Evolutionary conservation across 228 moss, liverwort and hornwort genomes (phyloP), one percentile per base, ranked within the genome.

Genomic region (Sphagnum fallax): DNA sequence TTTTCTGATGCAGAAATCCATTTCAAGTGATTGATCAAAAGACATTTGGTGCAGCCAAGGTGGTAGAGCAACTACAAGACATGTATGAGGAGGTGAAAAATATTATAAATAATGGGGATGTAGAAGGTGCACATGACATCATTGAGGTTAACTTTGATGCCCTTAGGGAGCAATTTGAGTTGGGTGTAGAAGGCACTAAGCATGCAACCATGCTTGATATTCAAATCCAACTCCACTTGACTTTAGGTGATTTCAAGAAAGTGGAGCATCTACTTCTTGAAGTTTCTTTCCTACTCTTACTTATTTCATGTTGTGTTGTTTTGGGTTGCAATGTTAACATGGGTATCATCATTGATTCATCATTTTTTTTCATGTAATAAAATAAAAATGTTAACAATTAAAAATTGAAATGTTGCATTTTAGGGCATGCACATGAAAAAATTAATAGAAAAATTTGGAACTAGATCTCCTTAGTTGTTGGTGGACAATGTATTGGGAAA

Each of bases 151-250:
- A 83, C 58, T 89, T 85, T 52, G 80, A 75, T 65, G 78, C 75
- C 47, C 53, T 89, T 57, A 51, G 80, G 73, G 77, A 78, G 53
- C 72, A 85, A 66, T 70, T 85, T 71, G 70, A 78, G 9, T 78
- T 74, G 50, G 88, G 77, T 5, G 14, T 66, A 50, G 53, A 78
- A 62, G 78, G 85, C 58, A 62, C 79, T 18, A 81, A 81, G n/a
- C 83, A 83, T 69, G 75, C 81, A 7, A 76, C 81, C 4, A 79
- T 87, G 84, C 71, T 88, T 16, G 83, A 88, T 65, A 77, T 84
- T 4, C 71, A 84, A 55, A 81, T 81, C 9, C 80, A 83, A 50
- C 72, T 89, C 8, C 78, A 71, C 73, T 63, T 89, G 66, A 78
- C 72, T 52, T 61, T 89, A 76, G 82, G 82, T 60, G 77, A 85